phyloP scores from a whole-genome alignment of 2,329 filamentous ascomycete genomes.

The Myriangium duriaei region DNA sequence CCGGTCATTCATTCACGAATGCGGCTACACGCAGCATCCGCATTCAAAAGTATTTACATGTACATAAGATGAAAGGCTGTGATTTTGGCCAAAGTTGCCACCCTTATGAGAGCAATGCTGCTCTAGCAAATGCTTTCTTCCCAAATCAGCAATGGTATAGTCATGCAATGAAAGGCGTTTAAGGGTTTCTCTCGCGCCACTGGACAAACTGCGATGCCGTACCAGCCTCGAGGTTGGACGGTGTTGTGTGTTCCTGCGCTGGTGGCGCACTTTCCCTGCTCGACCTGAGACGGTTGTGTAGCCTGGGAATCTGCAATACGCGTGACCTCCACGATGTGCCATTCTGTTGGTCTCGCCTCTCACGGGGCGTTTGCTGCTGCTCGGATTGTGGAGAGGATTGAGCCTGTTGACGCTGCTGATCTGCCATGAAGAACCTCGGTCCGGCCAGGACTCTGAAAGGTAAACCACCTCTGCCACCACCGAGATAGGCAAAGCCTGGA shows the following conservation, averaged over 20 bases:
- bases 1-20: no score
- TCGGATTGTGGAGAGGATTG: constrained; percentile 1
- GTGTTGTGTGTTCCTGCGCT: constrained; percentile 2
- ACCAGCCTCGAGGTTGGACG: constrained; percentile 4
- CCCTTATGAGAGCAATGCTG: background rate
- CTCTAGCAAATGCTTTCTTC: background rate
- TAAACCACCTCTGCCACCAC: constrained; percentile 14
- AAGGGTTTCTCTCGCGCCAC: background rate
- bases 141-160: background rate
- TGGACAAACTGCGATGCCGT: constrained; percentile 3
- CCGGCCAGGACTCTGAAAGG: constrained; percentile 18
- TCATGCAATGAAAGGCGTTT: background rate
- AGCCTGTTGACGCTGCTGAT: constrained; percentile 9
- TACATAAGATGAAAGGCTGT: background rate
- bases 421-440: constrained; percentile 17
- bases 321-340: constrained; percentile 3
- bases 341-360: background rate
- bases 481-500: constrained; percentile 20
- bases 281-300: constrained; percentile 8
- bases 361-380: constrained; percentile 1
- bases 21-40: no score
- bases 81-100: no score
- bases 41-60: background rate
- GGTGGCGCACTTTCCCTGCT: constrained; percentile 1
- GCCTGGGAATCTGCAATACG: constrained; percentile 5